Percentiles rank a stretch among this genome's conserved stretches.
Evolutionary conservation across 2,329 filamentous ascomycete species (phyloP).

Genomic region (Triangularia setosa): DNA sequence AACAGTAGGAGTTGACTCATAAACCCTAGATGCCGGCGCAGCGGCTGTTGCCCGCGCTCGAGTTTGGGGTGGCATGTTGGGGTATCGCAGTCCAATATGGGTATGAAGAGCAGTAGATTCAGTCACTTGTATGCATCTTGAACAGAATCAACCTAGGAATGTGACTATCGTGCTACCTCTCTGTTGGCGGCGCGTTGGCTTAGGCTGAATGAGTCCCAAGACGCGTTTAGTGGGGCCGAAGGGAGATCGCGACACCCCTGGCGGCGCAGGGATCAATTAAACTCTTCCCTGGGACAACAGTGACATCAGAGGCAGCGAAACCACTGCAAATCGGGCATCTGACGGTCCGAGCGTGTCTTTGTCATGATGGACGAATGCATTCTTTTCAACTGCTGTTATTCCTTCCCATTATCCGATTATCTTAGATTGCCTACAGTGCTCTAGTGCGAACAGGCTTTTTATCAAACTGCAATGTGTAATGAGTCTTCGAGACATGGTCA

Average conservation of each 20-base stretch:
- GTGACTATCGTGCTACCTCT: not conserved
- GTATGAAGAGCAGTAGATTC: not conserved
- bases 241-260: not conserved
- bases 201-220: not conserved
- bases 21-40: conserved; percentile 20
- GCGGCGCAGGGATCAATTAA: not conserved
- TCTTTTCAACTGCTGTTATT: not conserved
- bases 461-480: too few species aligned
- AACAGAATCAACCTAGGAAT: not conserved
- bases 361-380: not conserved
- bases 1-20: conserved; percentile 25
- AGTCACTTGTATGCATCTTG: not conserved
- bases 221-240: not conserved
- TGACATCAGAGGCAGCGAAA: not conserved
- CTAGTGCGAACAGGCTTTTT: too few species aligned
- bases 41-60: conserved; percentile 12
- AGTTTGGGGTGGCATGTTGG: conserved; percentile 22
- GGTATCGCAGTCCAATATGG: not conserved
- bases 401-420: too few species aligned
- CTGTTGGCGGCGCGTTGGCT: not conserved
- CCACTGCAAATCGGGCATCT: too few species aligned
- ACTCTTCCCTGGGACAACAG: not conserved
- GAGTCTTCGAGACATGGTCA: not conserved
- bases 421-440: too few species aligned
- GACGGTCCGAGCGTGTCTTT: not conserved